Conservation (phyloP, 257 asterid genomes). For the Lithospermum erythrorhizon region DNA sequence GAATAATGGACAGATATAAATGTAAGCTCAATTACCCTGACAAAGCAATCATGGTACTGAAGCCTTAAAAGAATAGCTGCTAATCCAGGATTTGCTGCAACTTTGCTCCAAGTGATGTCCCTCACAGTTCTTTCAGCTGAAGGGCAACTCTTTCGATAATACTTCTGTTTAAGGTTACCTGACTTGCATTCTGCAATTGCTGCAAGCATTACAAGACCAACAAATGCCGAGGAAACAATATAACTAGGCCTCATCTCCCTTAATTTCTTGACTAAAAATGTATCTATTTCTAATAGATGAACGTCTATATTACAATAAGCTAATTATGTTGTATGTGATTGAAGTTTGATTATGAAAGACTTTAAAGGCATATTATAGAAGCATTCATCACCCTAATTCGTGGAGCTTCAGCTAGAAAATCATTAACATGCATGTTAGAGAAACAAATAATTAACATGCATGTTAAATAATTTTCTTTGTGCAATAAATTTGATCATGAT, state of each 20-base stretch:
- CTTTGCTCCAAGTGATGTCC: conserved; percentile 25
- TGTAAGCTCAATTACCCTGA: conserved; percentile 35
- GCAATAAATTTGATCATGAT: not conserved
- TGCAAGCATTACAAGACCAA: conserved; percentile 11
- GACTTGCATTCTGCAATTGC: conserved; percentile 17
- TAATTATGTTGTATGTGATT: conserved; percentile 8
- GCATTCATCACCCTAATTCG: not conserved
- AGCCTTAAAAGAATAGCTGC: conserved; percentile 55
- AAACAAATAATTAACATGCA: conserved; percentile 2
- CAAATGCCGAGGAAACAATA: not conserved
- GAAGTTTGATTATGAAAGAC: not conserved
- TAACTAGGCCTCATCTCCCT: conserved; percentile 4
- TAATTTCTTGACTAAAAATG: not conserved
- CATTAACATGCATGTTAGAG: not conserved
- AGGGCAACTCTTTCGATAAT: conserved; percentile 38
- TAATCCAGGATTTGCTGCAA: conserved; percentile 30
- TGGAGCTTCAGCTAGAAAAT: not conserved
- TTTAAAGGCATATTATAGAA: conserved; percentile 10
- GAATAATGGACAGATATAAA: too few relatives aligned
- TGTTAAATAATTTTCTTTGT: not conserved
- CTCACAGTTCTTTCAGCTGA: conserved; percentile 36
- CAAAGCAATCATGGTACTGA: conserved; percentile 78
- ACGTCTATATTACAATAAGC: not conserved
- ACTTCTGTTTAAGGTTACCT: conserved; percentile 18
- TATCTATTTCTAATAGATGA: not conserved